Conservation (phyloP, 2,329 filamentous ascomycete genomes). For the Cercospora zeae-maydis region DNA sequence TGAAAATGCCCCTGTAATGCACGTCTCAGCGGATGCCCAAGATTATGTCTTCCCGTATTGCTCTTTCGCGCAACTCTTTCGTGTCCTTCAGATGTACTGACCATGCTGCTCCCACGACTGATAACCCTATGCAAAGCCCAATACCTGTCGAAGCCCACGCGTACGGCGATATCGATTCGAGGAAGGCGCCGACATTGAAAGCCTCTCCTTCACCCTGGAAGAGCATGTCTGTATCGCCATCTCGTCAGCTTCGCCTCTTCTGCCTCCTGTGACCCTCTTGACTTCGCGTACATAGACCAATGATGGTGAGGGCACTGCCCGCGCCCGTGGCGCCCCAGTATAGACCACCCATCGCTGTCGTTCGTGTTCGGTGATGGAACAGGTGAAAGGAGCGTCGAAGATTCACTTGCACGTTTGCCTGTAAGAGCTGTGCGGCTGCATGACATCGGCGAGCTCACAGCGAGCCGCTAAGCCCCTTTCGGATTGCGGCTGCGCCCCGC, state of each 20-base stretch:
- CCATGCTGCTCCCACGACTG: constrained; percentile 96
- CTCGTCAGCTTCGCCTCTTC: constrained; percentile 27
- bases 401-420: constrained; percentile 10
- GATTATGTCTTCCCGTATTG: background rate
- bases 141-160: constrained; percentile 91
- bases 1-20: constrained; percentile 84
- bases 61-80: background rate
- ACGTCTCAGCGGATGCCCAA: constrained; percentile 21
- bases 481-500: constrained; percentile 8
- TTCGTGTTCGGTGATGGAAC: constrained; percentile 3
- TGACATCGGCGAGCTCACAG: constrained; percentile 20
- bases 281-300: constrained; percentile 38
- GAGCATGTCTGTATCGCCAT: constrained; percentile 74
- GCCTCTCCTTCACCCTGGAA: constrained; percentile 94
- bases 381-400: constrained; percentile 10
- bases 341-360: constrained; percentile 33
- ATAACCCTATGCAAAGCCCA: constrained; percentile 89
- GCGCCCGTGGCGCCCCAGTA: constrained; percentile 39
- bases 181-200: constrained; percentile 95
- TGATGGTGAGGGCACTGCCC: constrained; percentile 34
- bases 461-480: constrained; percentile 2
- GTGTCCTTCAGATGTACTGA: constrained; percentile 40
- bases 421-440: constrained; percentile 11
- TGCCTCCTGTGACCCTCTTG: background rate
- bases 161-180: constrained; percentile 90